phyloP scores from a whole-genome alignment of 306 rosid species.

The Prunus dulcis region DNA sequence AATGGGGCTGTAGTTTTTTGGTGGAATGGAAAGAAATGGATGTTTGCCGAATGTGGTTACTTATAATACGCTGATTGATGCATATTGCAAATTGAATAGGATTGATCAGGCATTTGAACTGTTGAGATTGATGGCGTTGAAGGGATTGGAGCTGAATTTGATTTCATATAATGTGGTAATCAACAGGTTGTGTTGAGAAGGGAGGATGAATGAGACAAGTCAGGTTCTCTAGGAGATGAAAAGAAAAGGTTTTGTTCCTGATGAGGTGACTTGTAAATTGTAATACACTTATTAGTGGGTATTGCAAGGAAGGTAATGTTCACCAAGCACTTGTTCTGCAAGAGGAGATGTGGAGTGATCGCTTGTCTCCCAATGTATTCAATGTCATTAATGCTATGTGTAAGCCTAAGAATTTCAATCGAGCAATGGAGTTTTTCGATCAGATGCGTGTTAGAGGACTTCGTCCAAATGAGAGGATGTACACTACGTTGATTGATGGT shows the following conservation, averaged over 20 bases:
- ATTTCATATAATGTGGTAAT: conserved; percentile 72
- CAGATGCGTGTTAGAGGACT: conserved; percentile 74
- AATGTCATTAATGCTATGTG: conserved; percentile 72
- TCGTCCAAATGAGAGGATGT: conserved; percentile 72
- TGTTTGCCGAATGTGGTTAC: conserved; percentile 60
- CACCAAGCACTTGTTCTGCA: conserved; percentile 73
- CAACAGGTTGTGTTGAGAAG: conserved; percentile 68
- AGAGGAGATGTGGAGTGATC: conserved; percentile 68
- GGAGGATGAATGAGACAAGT: conserved; percentile 52
- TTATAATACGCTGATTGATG: conserved; percentile 1
- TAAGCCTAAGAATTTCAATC: conserved; percentile 67
- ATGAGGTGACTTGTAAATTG: conserved; percentile 50
- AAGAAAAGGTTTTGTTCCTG: conserved; percentile 51
- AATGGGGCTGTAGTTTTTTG: conserved; percentile 43
- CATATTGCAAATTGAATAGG: conserved; percentile 48
- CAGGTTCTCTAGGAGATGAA: conserved; percentile 61
- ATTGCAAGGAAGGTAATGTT: conserved; percentile 76
- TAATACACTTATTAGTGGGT: conserved; percentile 76
- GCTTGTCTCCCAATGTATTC: conserved; percentile 79
- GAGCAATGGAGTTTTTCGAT: conserved; percentile 62
- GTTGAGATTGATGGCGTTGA: conserved; percentile 46
- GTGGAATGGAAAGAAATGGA: conserved; percentile 65
- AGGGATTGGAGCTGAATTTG: conserved; percentile 46
- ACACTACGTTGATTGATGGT: conserved; percentile 74
- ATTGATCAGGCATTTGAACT: conserved; percentile 51